These are phyloP conservation scores for Cryptosporidium sp. DNA, from an alignment of 169 alveolate genomes.

Conservation along the genomic window DNA sequence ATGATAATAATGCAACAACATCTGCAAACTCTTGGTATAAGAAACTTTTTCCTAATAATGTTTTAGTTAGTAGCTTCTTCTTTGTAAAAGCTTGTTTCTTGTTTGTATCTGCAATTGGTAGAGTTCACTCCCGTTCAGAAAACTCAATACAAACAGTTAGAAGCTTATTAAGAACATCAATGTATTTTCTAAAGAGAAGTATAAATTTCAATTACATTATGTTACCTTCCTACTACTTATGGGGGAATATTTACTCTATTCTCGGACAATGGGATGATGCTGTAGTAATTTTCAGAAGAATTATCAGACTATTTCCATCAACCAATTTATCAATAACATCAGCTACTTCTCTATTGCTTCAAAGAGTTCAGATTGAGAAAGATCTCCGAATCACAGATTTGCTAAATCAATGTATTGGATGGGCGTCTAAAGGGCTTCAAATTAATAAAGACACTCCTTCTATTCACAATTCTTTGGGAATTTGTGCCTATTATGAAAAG, in stretches of 20 bases:
- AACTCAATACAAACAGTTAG: constrained; percentile 23
- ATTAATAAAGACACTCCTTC: constrained; percentile 49
- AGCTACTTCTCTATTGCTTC: constrained; percentile 46
- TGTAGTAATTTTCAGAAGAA: constrained; percentile 60
- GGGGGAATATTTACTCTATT: constrained; percentile 56
- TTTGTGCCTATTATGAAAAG: constrained; percentile 57
- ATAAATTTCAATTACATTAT: constrained; percentile 41
- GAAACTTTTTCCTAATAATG: constrained; percentile 41
- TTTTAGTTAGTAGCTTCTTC: constrained; percentile 33
- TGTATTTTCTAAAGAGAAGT: constrained; percentile 64
- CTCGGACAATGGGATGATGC: constrained; percentile 74
- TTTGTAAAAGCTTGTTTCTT: constrained; percentile 51
- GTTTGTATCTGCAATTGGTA: constrained; percentile 43
- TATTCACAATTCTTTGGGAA: constrained; percentile 42
- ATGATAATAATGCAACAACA: background rate
- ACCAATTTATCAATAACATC: constrained; percentile 49
- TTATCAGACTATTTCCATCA: constrained; percentile 43
- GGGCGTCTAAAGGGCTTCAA: constrained; percentile 55
- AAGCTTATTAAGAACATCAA: constrained; percentile 43
- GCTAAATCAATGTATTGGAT: constrained; percentile 37
- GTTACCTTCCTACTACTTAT: constrained; percentile 58
- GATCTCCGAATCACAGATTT: constrained; percentile 31
- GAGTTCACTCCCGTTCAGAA: constrained; percentile 14
- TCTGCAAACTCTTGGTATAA: constrained; percentile 30
- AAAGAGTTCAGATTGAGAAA: constrained; percentile 56